These are phyloP conservation scores for Gaeumannomyces tritici DNA, from an alignment of 2,329 filamentous ascomycete genomes.

Conservation along the genomic window DNA sequence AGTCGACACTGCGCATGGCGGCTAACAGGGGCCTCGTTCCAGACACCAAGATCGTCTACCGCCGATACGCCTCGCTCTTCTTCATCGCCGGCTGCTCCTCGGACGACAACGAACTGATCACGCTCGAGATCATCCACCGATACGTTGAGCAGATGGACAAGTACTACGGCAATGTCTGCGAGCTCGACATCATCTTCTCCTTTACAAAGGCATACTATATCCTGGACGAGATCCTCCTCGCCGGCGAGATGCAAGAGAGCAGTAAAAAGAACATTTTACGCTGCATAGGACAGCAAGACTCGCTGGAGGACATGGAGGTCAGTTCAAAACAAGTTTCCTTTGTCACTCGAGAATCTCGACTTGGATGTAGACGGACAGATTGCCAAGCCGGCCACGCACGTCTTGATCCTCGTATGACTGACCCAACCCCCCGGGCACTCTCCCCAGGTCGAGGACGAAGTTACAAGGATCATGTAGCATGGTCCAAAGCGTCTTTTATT, in stretches of 20 bases:
- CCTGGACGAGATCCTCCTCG: conserved; percentile 87
- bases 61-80: conserved; percentile 96
- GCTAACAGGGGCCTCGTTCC: conserved; percentile 4
- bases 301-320: conserved; percentile 98
- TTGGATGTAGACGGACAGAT: neutral
- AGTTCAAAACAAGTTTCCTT: conserved; percentile 31
- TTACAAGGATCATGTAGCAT: conserved; percentile 80
- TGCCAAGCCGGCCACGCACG: neutral
- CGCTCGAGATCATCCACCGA: conserved; percentile 95
- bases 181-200: conserved; percentile 99
- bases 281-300: conserved; percentile 95
- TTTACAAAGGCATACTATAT: conserved; percentile 99
- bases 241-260: conserved; percentile 95
- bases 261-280: conserved; percentile 98
- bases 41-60: conserved; percentile 99
- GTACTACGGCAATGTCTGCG: conserved; percentile 99
- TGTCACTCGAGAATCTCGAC: neutral
- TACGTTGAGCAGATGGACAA: conserved; percentile 99
- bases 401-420: neutral
- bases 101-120: conserved; percentile 97
- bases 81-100: conserved; percentile 97
- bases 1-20: neutral
- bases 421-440: neutral
- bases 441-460: conserved; percentile 75
- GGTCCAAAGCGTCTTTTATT: neutral